Evolutionary conservation across 1,284 basidiomycete species (phyloP).

Genomic region (Irpex sp.): DNA sequence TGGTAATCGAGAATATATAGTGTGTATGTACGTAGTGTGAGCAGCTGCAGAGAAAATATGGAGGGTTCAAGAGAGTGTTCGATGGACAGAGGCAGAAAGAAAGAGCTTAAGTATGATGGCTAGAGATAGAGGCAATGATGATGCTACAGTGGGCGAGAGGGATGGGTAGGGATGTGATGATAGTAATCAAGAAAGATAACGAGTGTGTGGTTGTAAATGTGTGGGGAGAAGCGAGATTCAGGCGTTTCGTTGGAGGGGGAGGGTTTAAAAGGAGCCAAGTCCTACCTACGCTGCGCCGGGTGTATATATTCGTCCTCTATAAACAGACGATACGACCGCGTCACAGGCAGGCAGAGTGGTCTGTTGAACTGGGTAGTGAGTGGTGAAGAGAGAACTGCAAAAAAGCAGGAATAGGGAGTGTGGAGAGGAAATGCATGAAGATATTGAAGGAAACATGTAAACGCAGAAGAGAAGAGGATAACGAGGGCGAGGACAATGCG

Average conservation of each 20-base stretch:
- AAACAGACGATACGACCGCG: not conserved
- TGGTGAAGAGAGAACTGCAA: not conserved
- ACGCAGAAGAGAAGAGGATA: not conserved
- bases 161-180: not conserved
- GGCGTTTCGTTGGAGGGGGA: not conserved
- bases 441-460: not conserved
- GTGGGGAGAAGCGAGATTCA: not conserved
- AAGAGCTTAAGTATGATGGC: not conserved
- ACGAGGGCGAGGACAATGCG: not conserved
- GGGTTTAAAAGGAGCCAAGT: not conserved
- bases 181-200: not conserved
- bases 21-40: no score
- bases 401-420: not conserved
- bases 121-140: not conserved
- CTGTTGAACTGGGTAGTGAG: no score
- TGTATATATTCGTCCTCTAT: not conserved
- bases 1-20: no score
- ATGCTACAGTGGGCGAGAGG: not conserved
- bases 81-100: no score
- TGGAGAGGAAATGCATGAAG: not conserved
- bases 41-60: no score
- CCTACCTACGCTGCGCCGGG: not conserved
- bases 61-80: no score
- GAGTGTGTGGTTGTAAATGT: not conserved
- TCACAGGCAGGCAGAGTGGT: not conserved